A percentile compares a stretch with the other conserved stretches of the same genome.
These are phyloP conservation scores for Kodamaea sp. DNA, from an alignment of 1,139 yeast species.

Conservation along the genomic window DNA sequence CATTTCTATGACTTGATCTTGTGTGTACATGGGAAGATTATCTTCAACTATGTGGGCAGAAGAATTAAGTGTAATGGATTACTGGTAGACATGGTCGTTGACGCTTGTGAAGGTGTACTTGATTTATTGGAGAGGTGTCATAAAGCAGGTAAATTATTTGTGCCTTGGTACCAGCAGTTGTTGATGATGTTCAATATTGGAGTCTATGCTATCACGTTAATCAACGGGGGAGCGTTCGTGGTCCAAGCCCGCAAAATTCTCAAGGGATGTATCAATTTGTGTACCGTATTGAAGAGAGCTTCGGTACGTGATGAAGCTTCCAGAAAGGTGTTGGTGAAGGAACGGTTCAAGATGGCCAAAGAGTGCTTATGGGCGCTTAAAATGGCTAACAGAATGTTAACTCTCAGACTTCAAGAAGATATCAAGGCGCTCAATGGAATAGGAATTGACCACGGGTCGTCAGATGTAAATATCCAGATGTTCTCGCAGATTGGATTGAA, in stretches of 20 bases:
- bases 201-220: slow-evolving; percentile 43
- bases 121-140: slow-evolving; percentile 36
- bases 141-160: slow-evolving; percentile 34
- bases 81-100: slow-evolving; percentile 34
- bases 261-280: slow-evolving; percentile 26
- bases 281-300: slow-evolving; percentile 30
- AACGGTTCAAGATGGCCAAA: slow-evolving; percentile 57
- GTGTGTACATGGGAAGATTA: slow-evolving; percentile 39
- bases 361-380: slow-evolving; percentile 68
- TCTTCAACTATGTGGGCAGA: slow-evolving; percentile 37
- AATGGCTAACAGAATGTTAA: slow-evolving; percentile 53
- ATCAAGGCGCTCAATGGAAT: slow-evolving; percentile 35
- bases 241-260: slow-evolving; percentile 28
- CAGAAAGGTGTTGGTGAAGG: slow-evolving; percentile 35
- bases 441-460: slow-evolving; percentile 61
- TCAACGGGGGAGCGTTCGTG: slow-evolving; percentile 42
- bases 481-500: slow-evolving; percentile 48
- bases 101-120: slow-evolving; percentile 38
- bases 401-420: slow-evolving; percentile 47
- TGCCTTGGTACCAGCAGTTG: slow-evolving; percentile 60
- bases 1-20: slow-evolving; percentile 44
- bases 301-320: slow-evolving; percentile 29
- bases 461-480: slow-evolving; percentile 50
- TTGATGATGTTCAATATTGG: slow-evolving; percentile 51
- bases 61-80: slow-evolving; percentile 35